These are phyloP conservation scores for Rhizoclosmatium globosum DNA, from an alignment of 192 early-diverging fungal genomes.

Conservation along the genomic window DNA sequence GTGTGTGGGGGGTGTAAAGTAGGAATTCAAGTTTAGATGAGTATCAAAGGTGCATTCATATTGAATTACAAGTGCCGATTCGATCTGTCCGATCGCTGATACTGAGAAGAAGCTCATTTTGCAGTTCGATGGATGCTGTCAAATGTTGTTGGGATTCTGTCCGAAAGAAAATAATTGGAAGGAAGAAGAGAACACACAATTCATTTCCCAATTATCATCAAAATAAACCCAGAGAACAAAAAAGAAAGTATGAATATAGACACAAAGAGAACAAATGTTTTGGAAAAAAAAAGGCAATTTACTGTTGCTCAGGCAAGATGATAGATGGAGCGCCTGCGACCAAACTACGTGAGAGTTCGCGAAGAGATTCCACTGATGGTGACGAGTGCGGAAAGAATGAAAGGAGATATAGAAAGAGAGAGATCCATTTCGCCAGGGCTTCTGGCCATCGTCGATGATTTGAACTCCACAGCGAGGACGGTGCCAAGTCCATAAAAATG, in stretches of 20 bases:
- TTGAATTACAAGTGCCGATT: constrained; percentile 59
- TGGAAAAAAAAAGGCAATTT: background rate
- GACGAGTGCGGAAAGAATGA: constrained; percentile 52
- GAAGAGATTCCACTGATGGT: constrained; percentile 43
- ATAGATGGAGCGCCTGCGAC: constrained; percentile 17
- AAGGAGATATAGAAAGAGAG: constrained; percentile 49
- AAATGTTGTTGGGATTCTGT: background rate
- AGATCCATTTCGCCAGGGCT: constrained; percentile 60
- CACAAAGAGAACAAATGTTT: background rate
- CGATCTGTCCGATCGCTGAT: constrained; percentile 63
- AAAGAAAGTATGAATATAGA: background rate
- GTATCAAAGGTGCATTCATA: background rate
- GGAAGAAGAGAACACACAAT: background rate
- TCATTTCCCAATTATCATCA: background rate
- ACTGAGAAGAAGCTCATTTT: constrained; percentile 53
- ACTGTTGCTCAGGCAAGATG: background rate
- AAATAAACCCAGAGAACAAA: background rate
- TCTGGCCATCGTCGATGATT: constrained; percentile 56
- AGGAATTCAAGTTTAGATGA: background rate
- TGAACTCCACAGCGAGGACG: constrained; percentile 35
- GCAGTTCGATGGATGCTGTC: background rate
- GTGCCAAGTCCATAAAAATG: constrained; percentile 61
- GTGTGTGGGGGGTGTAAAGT: constrained; percentile 1
- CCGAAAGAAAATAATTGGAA: too few relatives aligned
- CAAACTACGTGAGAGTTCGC: constrained; percentile 27